Evolutionary conservation across 352 stramenopile genomes (phyloP), one percentile per base, ranked within the genome.

Genomic region (Pythium guiyangense): DNA sequence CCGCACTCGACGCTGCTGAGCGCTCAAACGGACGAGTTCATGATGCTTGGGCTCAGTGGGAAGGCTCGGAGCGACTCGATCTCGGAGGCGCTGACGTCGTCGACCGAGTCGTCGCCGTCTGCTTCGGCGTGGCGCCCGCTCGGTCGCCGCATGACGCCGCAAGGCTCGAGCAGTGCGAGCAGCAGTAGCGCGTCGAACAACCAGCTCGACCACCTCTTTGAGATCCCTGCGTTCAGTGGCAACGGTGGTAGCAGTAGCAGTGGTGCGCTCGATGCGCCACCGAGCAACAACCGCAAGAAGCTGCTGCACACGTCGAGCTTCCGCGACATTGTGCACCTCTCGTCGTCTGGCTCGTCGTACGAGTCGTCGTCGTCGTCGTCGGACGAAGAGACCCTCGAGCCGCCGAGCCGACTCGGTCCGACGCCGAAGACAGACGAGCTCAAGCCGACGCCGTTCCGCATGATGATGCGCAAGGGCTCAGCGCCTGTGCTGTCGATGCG

Each of bases 321-420:
- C 49, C 76, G 73, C 3, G 73, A 78, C 6, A 63, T 81, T 5
- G 65, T 71, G 17, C 71, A 69, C 50, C 53, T 86, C 22, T 86
- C 76, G 51, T 83, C 70, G 4, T 83, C 76, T 0, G 71, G 56
- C 25, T 86, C 76, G 42, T 86, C 76, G 29, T 75, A 75, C 58
- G 76, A 81, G 51, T 84, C 73, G 25, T 77, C 68, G 18, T 76
- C 67, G 8, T 77, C 64, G 18, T 25, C 31, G 12, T 69, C 62
- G 14, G 71, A 81, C 9, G 73, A 84, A 5, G 73, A 84, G 44
- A 39, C 53, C 12, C 47, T 71, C 44, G 56, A 74, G 35, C 51
- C 35, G 8, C 29, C 14, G 25, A 18, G 20, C 42, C n/a, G 42
- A 18, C 10, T 47, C 10, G 42, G 42, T 11, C 9, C 20, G 9